Conservation (phyloP, 495 filamentous ascomycete genomes). For the Annulohypoxylon bovei region DNA sequence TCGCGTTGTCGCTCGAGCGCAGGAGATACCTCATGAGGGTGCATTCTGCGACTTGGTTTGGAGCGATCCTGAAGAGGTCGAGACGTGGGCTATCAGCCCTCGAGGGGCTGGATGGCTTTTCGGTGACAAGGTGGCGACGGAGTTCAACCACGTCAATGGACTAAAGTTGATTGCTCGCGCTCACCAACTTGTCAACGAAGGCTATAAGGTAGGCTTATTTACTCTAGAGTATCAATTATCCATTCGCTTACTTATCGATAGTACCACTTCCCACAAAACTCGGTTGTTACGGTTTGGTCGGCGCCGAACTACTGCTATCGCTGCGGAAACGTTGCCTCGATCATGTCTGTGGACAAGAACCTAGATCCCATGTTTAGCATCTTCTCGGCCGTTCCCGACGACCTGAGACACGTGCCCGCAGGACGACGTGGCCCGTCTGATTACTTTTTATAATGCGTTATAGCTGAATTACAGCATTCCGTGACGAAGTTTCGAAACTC, state of each 20-base stretch:
- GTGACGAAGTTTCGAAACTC: conserved; percentile 32
- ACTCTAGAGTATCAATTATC: neutral
- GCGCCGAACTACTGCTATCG: conserved; percentile 99
- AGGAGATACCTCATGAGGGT: conserved; percentile 98
- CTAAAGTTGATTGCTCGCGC: conserved; percentile 94
- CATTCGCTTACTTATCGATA: conserved; percentile 46
- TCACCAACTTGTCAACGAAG: conserved; percentile 97
- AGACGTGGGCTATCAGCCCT: conserved; percentile 96
- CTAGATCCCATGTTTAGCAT: conserved; percentile 90
- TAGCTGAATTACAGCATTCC: conserved; percentile 16
- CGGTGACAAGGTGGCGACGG: conserved; percentile 95
- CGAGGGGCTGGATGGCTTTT: conserved; percentile 97
- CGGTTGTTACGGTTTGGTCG: conserved; percentile 99
- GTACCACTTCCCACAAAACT: conserved; percentile 95
- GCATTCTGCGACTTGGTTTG: conserved; percentile 98
- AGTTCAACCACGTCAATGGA: conserved; percentile 98
- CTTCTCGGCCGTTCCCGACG: conserved; percentile 92
- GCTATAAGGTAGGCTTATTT: conserved; percentile 77
- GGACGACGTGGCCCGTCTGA: conserved; percentile 85
- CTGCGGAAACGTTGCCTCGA: conserved; percentile 95
- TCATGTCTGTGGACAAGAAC: conserved; percentile 91
- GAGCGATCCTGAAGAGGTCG: conserved; percentile 98
- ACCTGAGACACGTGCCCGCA: conserved; percentile 85
- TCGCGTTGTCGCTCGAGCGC: conserved; percentile 94
- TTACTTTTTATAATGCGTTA: conserved; percentile 83